A percentile compares a stretch with the other conserved stretches of the same genome.
Evolutionary conservation across 2,329 filamentous ascomycete species (phyloP).

Genomic region (Zymoseptoria brevis): DNA sequence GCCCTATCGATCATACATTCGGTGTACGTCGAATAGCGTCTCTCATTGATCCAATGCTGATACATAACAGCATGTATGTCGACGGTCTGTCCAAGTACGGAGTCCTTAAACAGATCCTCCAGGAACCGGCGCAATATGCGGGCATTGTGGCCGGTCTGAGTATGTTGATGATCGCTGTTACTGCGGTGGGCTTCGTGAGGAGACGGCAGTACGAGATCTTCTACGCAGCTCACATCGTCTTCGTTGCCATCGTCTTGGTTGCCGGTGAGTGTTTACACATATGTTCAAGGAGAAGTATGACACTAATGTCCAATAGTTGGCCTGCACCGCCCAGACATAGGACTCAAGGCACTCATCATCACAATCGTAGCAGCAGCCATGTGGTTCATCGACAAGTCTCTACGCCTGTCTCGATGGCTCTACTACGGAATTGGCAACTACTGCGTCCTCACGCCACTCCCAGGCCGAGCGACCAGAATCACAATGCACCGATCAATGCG

Average conservation of each 20-base stretch:
- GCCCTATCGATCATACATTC: constrained; percentile 16
- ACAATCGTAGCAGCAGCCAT: constrained; percentile 12
- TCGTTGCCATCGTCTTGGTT: constrained; percentile 14
- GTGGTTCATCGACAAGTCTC: constrained; percentile 14
- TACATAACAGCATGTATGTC: constrained; percentile 7
- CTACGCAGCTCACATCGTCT: constrained; percentile 15
- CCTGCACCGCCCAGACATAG: constrained; percentile 18
- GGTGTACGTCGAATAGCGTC: constrained; percentile 8
- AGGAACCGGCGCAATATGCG: constrained; percentile 9
- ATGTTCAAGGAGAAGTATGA: background rate
- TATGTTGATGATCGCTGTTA: constrained; percentile 18
- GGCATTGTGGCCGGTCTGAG: constrained; percentile 16
- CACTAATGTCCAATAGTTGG: constrained; percentile 5
- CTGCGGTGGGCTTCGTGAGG: constrained; percentile 16
- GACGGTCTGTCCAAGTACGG: constrained; percentile 10
- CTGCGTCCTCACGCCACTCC: constrained; percentile 15
- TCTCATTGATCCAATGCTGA: background rate
- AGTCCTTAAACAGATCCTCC: constrained; percentile 8
- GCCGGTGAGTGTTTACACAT: constrained; percentile 9
- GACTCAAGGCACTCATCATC: constrained; percentile 14
- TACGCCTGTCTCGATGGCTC: constrained; percentile 14
- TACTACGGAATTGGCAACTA: constrained; percentile 13
- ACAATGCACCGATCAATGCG: constrained; percentile 11
- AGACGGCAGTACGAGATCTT: constrained; percentile 20
- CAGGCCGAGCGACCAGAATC: constrained; percentile 14